phyloP scores from a whole-genome alignment of 768 basidiomycete genomes.

The Sutorius australiensis region DNA sequence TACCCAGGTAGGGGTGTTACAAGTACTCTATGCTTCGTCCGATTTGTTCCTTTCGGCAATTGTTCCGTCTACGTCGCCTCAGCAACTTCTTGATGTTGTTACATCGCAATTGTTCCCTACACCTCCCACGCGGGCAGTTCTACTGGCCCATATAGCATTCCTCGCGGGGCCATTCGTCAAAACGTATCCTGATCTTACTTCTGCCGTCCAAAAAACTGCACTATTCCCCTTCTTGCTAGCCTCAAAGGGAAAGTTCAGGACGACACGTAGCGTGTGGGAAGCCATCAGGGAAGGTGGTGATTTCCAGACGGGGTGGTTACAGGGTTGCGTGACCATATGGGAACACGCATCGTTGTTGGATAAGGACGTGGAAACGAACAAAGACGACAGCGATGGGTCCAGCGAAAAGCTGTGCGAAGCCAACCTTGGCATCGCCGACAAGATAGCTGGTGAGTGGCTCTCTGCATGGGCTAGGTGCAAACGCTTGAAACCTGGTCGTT shows the following conservation, averaged over 20 bases:
- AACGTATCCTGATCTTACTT: slow-evolving; percentile 23
- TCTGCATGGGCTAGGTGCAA: background rate
- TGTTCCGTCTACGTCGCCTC: slow-evolving; percentile 13
- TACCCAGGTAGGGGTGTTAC: slow-evolving; percentile 53
- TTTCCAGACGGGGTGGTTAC: slow-evolving; percentile 40
- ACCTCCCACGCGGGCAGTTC: slow-evolving; percentile 47
- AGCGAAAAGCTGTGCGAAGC: slow-evolving; percentile 45
- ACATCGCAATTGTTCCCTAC: slow-evolving; percentile 28
- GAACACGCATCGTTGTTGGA: slow-evolving; percentile 25
- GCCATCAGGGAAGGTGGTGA: slow-evolving; percentile 42
- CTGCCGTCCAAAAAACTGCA: slow-evolving; percentile 44
- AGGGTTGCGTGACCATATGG: slow-evolving; percentile 51
- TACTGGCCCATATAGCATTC: slow-evolving; percentile 58
- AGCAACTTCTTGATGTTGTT: slow-evolving; percentile 22
- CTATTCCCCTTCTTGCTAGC: slow-evolving; percentile 75
- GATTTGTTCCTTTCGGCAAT: slow-evolving; percentile 40
- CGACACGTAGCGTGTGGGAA: slow-evolving; percentile 68
- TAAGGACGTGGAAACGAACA: slow-evolving; percentile 29
- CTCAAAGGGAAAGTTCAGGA: slow-evolving; percentile 68
- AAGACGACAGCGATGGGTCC: slow-evolving; percentile 29
- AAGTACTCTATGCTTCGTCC: slow-evolving; percentile 60
- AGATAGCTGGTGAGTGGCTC: slow-evolving; percentile 57
- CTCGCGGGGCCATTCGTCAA: slow-evolving; percentile 44
- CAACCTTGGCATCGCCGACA: slow-evolving; percentile 53
- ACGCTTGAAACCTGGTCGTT: background rate